Conservation (phyloP, 306 rosid genomes). For the Cucumis sativus region DNA sequence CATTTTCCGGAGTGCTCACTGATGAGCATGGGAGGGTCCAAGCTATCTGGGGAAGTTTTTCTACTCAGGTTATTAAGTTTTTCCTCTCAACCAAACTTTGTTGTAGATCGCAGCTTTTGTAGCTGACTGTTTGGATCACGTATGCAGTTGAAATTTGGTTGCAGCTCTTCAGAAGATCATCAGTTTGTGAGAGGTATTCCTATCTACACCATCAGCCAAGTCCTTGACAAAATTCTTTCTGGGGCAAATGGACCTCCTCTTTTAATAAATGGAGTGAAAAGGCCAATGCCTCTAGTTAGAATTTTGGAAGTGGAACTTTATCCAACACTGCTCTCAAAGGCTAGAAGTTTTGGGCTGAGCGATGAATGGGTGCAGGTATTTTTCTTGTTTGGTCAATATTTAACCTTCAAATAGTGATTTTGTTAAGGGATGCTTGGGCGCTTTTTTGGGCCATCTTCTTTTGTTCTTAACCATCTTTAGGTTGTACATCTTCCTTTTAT, state of each 20-base stretch:
- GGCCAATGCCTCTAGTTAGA: conserved; percentile 83
- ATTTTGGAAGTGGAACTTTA: conserved; percentile 90
- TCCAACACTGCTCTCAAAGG: conserved; percentile 92
- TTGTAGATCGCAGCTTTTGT: background rate
- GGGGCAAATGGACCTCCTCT: conserved; percentile 70
- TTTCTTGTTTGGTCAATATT: conserved; percentile 8
- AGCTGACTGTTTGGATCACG: conserved; percentile 10
- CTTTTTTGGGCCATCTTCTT: no score
- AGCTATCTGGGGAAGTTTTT: conserved; percentile 99
- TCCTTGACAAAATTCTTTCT: conserved; percentile 66
- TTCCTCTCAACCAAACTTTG: background rate
- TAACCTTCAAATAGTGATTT: background rate
- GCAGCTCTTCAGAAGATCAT: conserved; percentile 83
- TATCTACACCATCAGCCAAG: conserved; percentile 73
- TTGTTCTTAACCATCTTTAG: no score
- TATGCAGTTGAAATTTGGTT: conserved; percentile 67
- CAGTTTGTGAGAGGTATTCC: conserved; percentile 95
- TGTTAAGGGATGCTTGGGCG: no score
- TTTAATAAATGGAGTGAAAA: conserved; percentile 74
- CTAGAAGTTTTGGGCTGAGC: conserved; percentile 83
- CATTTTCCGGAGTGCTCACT: conserved; percentile 86
- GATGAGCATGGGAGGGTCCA: conserved; percentile 91
- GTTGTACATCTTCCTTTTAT: no score
- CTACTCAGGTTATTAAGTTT: conserved; percentile 62
- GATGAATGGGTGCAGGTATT: conserved; percentile 83